These are phyloP conservation scores for Endoconidiophora polonica DNA, from an alignment of 2,329 filamentous ascomycete species.

Conservation along the genomic window DNA sequence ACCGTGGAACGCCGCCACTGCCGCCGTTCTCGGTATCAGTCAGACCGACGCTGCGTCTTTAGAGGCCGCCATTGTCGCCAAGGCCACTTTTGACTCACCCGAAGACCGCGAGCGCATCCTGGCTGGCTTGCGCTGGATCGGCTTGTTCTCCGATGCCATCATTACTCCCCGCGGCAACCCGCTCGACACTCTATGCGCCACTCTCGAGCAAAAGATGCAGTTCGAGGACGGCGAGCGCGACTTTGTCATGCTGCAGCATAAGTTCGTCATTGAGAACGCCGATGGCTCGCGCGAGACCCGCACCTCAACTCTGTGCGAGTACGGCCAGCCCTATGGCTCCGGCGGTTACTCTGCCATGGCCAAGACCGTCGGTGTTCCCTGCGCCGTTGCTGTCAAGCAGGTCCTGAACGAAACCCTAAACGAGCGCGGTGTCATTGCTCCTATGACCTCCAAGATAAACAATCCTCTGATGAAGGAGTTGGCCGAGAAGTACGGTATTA, in stretches of 20 bases:
- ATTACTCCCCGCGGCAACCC: slow-evolving; percentile 63
- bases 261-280: slow-evolving; percentile 69
- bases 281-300: slow-evolving; percentile 62
- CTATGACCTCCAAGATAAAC: slow-evolving; percentile 56
- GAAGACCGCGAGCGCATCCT: slow-evolving; percentile 57
- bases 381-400: slow-evolving; percentile 50
- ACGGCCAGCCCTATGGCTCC: slow-evolving; percentile 61
- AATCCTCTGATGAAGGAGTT: slow-evolving; percentile 61
- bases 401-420: slow-evolving; percentile 59
- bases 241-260: slow-evolving; percentile 64
- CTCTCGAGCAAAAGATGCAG: slow-evolving; percentile 81
- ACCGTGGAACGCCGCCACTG: slow-evolving; percentile 72
- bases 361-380: slow-evolving; percentile 59
- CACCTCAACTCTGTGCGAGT: slow-evolving; percentile 68
- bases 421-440: slow-evolving; percentile 60
- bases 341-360: slow-evolving; percentile 73
- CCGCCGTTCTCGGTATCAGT: slow-evolving; percentile 54
- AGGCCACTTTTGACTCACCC: slow-evolving; percentile 45
- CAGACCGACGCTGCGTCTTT: slow-evolving; percentile 55
- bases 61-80: slow-evolving; percentile 53
- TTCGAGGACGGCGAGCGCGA: slow-evolving; percentile 72
- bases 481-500: slow-evolving; percentile 60
- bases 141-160: slow-evolving; percentile 48
- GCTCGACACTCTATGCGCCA: slow-evolving; percentile 79
- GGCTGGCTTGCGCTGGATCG: slow-evolving; percentile 55